These are phyloP conservation scores for Chenopodium suecicum DNA, from an alignment of 148 eudicot species.

Conservation along the genomic window DNA sequence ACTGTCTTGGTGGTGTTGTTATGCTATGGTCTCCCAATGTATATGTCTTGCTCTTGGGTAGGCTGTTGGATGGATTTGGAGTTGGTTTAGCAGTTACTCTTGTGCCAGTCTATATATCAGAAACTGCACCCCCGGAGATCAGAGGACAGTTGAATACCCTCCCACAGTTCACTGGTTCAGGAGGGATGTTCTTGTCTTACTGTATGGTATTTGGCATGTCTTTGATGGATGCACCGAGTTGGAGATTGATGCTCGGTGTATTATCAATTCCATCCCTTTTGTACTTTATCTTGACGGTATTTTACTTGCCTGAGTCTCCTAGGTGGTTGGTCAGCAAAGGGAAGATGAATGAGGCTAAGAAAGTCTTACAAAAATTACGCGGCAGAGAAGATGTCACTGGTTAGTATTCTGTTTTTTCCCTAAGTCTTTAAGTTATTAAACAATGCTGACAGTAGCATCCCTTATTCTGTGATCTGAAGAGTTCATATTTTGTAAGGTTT, in stretches of 20 bases:
- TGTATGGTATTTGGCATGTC: slow-evolving; percentile 92
- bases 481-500: background rate
- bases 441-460: slow-evolving; percentile 3
- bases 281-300: slow-evolving; percentile 52
- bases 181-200: slow-evolving; percentile 86
- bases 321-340: slow-evolving; percentile 99
- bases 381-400: slow-evolving; percentile 88
- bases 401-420: slow-evolving; percentile 20
- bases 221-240: slow-evolving; percentile 61
- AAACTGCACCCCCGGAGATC: slow-evolving; percentile 88
- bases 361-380: slow-evolving; percentile 61
- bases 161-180: slow-evolving; percentile 82
- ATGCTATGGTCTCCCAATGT: slow-evolving; percentile 96
- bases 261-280: slow-evolving; percentile 64
- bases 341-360: slow-evolving; percentile 74
- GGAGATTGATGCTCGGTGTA: slow-evolving; percentile 96
- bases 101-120: slow-evolving; percentile 87
- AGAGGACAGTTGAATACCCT: slow-evolving; percentile 83
- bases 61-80: slow-evolving; percentile 85
- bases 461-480: background rate
- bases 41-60: slow-evolving; percentile 67
- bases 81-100: slow-evolving; percentile 82
- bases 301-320: slow-evolving; percentile 91
- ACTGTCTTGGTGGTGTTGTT: slow-evolving; percentile 70
- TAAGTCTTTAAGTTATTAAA: background rate